These are phyloP conservation scores for Acrocalymma vagum DNA, from an alignment of 2,329 filamentous ascomycete species.

Conservation along the genomic window DNA sequence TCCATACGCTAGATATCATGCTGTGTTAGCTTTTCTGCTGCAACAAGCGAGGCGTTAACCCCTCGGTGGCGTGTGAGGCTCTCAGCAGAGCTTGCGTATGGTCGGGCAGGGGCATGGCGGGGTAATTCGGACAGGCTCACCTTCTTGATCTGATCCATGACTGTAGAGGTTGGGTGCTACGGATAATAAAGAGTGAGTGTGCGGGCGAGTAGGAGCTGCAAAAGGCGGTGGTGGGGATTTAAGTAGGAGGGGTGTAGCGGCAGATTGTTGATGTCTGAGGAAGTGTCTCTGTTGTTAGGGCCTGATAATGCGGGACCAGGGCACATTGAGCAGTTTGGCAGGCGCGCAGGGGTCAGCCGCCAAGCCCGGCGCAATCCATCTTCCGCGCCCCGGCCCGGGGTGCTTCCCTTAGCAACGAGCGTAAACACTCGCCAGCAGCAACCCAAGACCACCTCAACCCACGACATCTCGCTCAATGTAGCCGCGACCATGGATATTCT, in stretches of 20 bases:
- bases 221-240: conserved; percentile 8
- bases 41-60: conserved; percentile 6
- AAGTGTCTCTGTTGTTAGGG: conserved; percentile 24
- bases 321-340: conserved; percentile 8
- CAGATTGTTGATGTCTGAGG: conserved; percentile 31
- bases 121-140: conserved; percentile 64
- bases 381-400: conserved; percentile 8
- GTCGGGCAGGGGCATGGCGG: conserved; percentile 39
- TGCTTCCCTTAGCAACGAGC: conserved; percentile 32
- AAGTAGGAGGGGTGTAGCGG: conserved; percentile 15
- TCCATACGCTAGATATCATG: conserved; percentile 79
- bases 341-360: conserved; percentile 13
- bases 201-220: conserved; percentile 10
- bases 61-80: conserved; percentile 5
- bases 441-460: conserved; percentile 12
- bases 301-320: conserved; percentile 36
- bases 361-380: conserved; percentile 23
- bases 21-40: conserved; percentile 28
- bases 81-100: conserved; percentile 17
- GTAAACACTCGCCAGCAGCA: conserved; percentile 35
- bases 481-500: conserved; percentile 68
- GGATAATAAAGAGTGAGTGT: conserved; percentile 7
- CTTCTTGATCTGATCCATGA: conserved; percentile 91
- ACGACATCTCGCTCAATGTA: conserved; percentile 40
- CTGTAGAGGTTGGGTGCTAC: conserved; percentile 21